These are phyloP conservation scores for Sphagnum contortum DNA, from an alignment of 225 moss, liverwort and hornwort genomes.

Conservation along the genomic window DNA sequence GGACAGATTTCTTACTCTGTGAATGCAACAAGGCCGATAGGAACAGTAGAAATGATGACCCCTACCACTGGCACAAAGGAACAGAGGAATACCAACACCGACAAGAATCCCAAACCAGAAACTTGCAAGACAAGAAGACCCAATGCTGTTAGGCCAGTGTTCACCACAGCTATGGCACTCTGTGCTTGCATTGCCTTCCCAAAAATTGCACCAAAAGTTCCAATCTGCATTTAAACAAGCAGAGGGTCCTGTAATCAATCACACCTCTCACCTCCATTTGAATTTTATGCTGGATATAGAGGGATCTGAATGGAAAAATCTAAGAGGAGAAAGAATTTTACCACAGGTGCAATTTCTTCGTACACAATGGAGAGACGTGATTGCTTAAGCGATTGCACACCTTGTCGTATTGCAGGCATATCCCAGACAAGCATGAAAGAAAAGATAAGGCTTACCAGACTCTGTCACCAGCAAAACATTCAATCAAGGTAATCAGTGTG, in stretches of 20 bases:
- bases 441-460: slow-evolving; percentile 48
- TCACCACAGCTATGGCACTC: slow-evolving; percentile 50
- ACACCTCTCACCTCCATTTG: no score
- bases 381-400: slow-evolving; percentile 42
- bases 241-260: no score
- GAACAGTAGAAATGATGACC: slow-evolving; percentile 56
- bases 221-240: slow-evolving; percentile 15
- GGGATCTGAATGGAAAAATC: no score
- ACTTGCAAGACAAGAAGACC: slow-evolving; percentile 34
- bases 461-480: slow-evolving; percentile 17
- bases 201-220: slow-evolving; percentile 41
- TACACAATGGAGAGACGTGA: slow-evolving; percentile 42
- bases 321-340: slow-evolving; percentile 2
- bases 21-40: slow-evolving; percentile 49
- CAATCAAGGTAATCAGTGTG: background rate
- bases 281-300: no score
- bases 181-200: slow-evolving; percentile 56
- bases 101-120: slow-evolving; percentile 44
- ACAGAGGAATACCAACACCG: slow-evolving; percentile 43
- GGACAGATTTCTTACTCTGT: slow-evolving; percentile 24
- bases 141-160: slow-evolving; percentile 45
- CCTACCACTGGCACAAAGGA: slow-evolving; percentile 55
- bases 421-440: slow-evolving; percentile 64
- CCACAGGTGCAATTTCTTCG: slow-evolving; percentile 53
- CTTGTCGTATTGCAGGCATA: slow-evolving; percentile 40